phyloP scores from a whole-genome alignment of 2,329 filamentous ascomycete species.

The Huntiella decipiens region DNA sequence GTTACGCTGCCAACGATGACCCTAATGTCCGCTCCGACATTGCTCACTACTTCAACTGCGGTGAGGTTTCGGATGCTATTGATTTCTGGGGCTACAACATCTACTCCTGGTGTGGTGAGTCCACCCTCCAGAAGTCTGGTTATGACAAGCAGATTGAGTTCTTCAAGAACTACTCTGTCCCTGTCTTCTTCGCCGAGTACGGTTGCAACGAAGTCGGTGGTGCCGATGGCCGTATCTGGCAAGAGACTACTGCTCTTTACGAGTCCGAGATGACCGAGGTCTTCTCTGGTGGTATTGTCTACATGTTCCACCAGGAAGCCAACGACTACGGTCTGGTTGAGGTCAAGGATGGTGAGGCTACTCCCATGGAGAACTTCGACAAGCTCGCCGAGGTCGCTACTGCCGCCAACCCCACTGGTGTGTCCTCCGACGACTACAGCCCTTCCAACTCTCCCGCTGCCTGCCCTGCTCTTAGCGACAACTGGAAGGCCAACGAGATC shows the following conservation, averaged over 20 bases:
- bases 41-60: constrained; percentile 90
- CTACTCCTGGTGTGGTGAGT: constrained; percentile 95
- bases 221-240: constrained; percentile 53
- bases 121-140: constrained; percentile 55
- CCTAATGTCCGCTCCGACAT: constrained; percentile 61
- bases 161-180: constrained; percentile 76
- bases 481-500: constrained; percentile 49
- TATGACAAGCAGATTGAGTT: constrained; percentile 70
- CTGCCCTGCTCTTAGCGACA: constrained; percentile 47
- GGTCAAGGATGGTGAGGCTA: constrained; percentile 38
- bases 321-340: constrained; percentile 76
- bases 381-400: constrained; percentile 52
- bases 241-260: constrained; percentile 71
- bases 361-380: constrained; percentile 55
- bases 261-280: constrained; percentile 62
- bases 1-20: constrained; percentile 93
- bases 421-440: constrained; percentile 48
- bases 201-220: constrained; percentile 61
- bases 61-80: constrained; percentile 44
- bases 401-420: constrained; percentile 45
- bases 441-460: constrained; percentile 44
- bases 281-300: constrained; percentile 93
- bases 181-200: constrained; percentile 97
- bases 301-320: constrained; percentile 88
- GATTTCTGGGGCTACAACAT: constrained; percentile 99